Evolutionary conservation across 768 basidiomycete genomes (phyloP).

Genomic region (Daedaleopsis nitida): DNA sequence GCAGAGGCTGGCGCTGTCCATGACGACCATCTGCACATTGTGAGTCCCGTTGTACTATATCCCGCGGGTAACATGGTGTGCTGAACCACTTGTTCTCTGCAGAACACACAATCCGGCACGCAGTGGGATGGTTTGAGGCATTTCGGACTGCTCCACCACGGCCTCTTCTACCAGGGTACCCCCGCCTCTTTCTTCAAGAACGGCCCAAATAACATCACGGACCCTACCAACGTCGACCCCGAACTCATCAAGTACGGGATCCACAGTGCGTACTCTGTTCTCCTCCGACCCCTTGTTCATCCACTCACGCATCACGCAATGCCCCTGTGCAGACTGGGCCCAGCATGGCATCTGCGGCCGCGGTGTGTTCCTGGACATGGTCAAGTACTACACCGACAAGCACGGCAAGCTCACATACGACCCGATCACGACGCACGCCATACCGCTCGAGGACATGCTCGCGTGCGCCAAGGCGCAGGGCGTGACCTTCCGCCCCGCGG

Average conservation of each 20-base stretch:
- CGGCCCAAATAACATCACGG: conserved; percentile 49
- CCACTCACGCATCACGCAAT: background rate
- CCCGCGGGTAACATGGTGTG: background rate
- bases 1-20: conserved; percentile 24
- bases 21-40: conserved; percentile 29
- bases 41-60: background rate
- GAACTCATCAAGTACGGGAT: conserved; percentile 56
- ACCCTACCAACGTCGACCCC: conserved; percentile 51
- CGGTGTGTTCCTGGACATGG: conserved; percentile 67
- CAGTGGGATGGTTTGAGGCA: conserved; percentile 74
- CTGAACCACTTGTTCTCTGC: background rate
- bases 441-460: conserved; percentile 57
- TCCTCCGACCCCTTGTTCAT: background rate
- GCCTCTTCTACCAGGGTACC: conserved; percentile 63
- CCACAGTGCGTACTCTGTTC: conserved; percentile 54
- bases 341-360: conserved; percentile 70
- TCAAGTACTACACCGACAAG: conserved; percentile 48
- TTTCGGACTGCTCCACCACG: conserved; percentile 53
- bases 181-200: conserved; percentile 43
- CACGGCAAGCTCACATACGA: conserved; percentile 54
- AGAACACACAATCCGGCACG: conserved; percentile 74
- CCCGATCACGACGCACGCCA: conserved; percentile 58
- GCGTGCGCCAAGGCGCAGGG: conserved; percentile 61
- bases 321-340: conserved; percentile 56
- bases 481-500: conserved; percentile 57